These are phyloP conservation scores for Bodo saltans DNA, from an alignment of 78 protist genomes.

Conservation along the genomic window DNA sequence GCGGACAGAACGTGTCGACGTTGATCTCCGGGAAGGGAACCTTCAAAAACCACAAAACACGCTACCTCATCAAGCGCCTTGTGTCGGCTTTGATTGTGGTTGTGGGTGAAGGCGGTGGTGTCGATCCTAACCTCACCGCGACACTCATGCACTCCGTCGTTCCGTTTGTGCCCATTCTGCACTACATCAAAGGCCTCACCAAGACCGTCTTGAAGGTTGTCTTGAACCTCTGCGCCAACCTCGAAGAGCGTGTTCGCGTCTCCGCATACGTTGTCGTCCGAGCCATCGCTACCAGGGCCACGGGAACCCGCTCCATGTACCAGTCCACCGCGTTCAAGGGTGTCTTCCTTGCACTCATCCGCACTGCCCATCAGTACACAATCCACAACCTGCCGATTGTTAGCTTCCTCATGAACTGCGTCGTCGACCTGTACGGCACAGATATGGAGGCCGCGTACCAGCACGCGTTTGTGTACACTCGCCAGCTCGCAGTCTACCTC, in stretches of 20 bases:
- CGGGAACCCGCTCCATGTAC: neutral
- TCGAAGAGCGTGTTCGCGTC: neutral
- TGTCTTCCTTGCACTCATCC: slow-evolving; percentile 64
- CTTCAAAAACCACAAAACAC: neutral
- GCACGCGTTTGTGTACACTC: slow-evolving; percentile 77
- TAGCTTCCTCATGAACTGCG: slow-evolving; percentile 60
- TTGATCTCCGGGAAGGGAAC: neutral
- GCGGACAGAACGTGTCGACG: neutral
- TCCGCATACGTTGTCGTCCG: neutral
- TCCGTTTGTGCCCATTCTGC: neutral
- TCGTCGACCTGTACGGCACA: slow-evolving; percentile 65
- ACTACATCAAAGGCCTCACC: neutral
- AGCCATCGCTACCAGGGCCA: neutral
- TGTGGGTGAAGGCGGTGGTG: neutral
- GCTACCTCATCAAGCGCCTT: neutral
- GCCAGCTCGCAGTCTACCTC: slow-evolving; percentile 85
- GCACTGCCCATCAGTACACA: slow-evolving; percentile 9
- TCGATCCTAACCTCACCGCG: neutral
- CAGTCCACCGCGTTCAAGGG: slow-evolving; percentile 39
- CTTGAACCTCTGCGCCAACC: neutral
- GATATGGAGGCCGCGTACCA: slow-evolving; percentile 62
- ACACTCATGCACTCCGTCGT: neutral
- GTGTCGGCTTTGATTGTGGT: neutral
- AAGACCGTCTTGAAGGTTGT: neutral
- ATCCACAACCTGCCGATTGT: slow-evolving; percentile 7